phyloP scores from a whole-genome alignment of 1,284 basidiomycete genomes.

The Cutaneotrichosporon sp. region DNA sequence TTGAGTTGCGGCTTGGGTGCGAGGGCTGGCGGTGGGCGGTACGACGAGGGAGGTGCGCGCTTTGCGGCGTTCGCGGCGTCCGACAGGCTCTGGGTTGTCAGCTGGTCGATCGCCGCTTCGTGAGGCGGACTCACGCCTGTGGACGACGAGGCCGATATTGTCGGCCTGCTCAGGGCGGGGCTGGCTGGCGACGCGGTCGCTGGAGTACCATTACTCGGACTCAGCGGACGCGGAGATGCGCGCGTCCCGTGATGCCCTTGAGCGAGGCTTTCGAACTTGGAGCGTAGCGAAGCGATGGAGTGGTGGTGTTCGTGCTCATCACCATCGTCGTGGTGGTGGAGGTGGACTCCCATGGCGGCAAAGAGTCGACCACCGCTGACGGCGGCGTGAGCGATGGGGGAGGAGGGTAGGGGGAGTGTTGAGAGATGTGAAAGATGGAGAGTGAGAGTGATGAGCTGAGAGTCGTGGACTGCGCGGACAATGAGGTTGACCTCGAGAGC shows the following conservation, averaged over 20 bases:
- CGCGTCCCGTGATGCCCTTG: background rate
- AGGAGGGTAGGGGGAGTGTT: background rate
- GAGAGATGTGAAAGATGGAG: background rate
- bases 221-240: background rate
- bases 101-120: background rate
- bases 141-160: background rate
- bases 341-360: conserved; percentile 3
- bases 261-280: conserved; percentile 42
- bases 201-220: background rate
- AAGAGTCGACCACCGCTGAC: background rate
- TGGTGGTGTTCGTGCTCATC: conserved; percentile 17
- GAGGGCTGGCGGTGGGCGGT: background rate
- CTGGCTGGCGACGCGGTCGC: background rate
- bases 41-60: background rate
- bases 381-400: background rate
- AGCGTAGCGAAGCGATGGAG: conserved; percentile 42
- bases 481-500: background rate
- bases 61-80: background rate
- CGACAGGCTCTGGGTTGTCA: background rate
- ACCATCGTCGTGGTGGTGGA: background rate
- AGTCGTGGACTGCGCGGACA: background rate
- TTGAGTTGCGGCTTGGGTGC: background rate
- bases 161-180: background rate
- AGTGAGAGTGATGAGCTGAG: background rate
- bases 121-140: background rate